Evolutionary conservation across 257 asterid genomes (phyloP), one percentile per base, ranked within the genome.

Genomic region (Salvia hispanica): DNA sequence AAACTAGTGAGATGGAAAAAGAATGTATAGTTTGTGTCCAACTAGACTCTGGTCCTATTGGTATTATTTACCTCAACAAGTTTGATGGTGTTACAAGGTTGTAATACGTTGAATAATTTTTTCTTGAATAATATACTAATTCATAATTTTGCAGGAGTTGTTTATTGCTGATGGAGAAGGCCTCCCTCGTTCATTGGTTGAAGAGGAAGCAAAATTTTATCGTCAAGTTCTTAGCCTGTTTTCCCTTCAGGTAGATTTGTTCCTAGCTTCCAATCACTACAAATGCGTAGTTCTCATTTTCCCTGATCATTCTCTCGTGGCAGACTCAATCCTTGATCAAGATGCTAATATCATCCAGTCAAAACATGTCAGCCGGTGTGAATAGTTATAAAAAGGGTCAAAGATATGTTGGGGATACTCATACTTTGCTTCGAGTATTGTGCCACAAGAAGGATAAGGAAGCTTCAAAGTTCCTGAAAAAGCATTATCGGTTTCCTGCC

Each of bases 121-220:
- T 25, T 28, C 2, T 13, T 9, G 13, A 62, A 62, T 7, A 44
- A 25, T 21, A 34, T 51, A 4, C 12, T 28, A 67, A 47, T 58
- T 65, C 62, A 67, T 64, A 67, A 39, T 76, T 70, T 76, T 73
- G 57, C 70, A 93, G 99, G 97, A 93, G 70, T 76, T 93, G 76
- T 90, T 93, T 79, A 88, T 93, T 68, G 99, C 99, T 76, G 96
- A 93, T 21, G 97, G 99, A 56, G 97, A 93, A 78, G 99, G 99
- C 54, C 97, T 90, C 66, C 99, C 96, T 58, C 99, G 95, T 69
- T 86, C 95, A 33, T 47, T 86, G 73, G 95, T 93, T 51, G 92
- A 82, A 75, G 86, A 83, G 74, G 94, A 93, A 78, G 86, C 97
- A 72, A 93, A 86, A 77, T 75, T 74, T 76, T 86, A 87, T 67